Conservation (phyloP, 306 rosid species). For the Quercus rubra region DNA sequence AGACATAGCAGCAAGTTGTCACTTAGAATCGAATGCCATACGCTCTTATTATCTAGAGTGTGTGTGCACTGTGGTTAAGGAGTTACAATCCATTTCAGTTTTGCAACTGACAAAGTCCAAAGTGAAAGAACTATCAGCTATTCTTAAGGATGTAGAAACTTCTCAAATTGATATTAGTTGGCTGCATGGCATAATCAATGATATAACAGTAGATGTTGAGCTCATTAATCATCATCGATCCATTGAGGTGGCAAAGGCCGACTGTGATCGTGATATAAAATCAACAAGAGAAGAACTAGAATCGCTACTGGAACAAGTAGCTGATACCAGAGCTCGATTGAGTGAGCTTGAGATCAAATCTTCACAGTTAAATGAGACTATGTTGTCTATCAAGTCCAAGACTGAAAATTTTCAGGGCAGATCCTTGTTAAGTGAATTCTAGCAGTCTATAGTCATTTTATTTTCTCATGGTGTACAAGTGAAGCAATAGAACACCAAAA, state of each 20-base stretch:
- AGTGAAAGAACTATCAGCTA: conserved; percentile 59
- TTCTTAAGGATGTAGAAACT: conserved; percentile 84
- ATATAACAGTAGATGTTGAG: conserved; percentile 48
- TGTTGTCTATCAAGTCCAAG: conserved; percentile 48
- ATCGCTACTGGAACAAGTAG: conserved; percentile 42
- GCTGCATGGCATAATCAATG: conserved; percentile 49
- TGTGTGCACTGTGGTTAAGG: conserved; percentile 77
- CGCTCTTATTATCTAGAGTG: conserved; percentile 80
- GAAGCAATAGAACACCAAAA: not conserved
- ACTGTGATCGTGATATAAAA: conserved; percentile 45
- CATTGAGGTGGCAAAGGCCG: conserved; percentile 38
- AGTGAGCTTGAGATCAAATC: conserved; percentile 58
- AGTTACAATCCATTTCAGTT: conserved; percentile 44
- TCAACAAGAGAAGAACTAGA: conserved; percentile 50
- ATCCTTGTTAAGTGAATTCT: conserved; percentile 50
- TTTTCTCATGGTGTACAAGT: not conserved
- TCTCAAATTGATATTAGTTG: conserved; percentile 60
- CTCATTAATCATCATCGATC: conserved; percentile 39
- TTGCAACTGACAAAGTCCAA: conserved; percentile 51
- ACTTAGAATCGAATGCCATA: conserved; percentile 67
- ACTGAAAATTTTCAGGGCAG: conserved; percentile 42
- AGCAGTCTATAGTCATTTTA: conserved; percentile 17
- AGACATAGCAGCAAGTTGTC: conserved; percentile 70
- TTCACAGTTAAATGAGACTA: conserved; percentile 35
- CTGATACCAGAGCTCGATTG: conserved; percentile 51